Conservation (phyloP, 305 asterid genomes). For the Fraxinus xanthoxyloides region DNA sequence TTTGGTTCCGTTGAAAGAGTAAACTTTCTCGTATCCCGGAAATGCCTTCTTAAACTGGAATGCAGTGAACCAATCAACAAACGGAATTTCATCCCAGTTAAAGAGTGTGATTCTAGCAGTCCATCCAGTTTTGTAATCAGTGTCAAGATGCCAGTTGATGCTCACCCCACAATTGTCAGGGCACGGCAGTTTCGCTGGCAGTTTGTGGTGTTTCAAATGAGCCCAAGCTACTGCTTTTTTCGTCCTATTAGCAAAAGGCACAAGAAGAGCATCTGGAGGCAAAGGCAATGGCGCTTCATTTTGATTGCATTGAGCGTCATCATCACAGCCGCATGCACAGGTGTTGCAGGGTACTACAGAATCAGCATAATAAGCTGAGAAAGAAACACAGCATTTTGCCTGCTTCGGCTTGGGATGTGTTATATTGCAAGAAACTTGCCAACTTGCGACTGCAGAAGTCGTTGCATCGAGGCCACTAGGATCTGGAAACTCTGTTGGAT, state of each 20-base stretch:
- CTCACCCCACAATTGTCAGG: conserved; percentile 91
- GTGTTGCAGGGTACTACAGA: conserved; percentile 72
- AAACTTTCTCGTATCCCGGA: conserved; percentile 58
- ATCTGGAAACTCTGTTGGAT: conserved; percentile 70
- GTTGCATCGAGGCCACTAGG: conserved; percentile 51
- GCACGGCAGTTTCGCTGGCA: conserved; percentile 65
- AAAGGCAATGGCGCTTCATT: conserved; percentile 42
- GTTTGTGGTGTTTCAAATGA: conserved; percentile 28
- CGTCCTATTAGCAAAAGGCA: conserved; percentile 65
- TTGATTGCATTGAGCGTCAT: conserved; percentile 35
- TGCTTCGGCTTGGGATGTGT: conserved; percentile 56
- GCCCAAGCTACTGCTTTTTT: conserved; percentile 60
- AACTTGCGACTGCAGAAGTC: conserved; percentile 58
- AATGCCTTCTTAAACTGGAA: conserved; percentile 50
- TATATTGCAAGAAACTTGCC: conserved; percentile 76
- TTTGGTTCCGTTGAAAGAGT: conserved; percentile 75
- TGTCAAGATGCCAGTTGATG: conserved; percentile 85
- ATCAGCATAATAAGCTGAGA: conserved; percentile 73
- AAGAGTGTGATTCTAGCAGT: conserved; percentile 80
- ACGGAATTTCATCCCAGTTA: conserved; percentile 65
- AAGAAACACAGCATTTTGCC: conserved; percentile 73
- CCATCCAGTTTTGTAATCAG: conserved; percentile 76
- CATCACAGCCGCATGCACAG: conserved; percentile 81
- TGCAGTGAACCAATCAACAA: conserved; percentile 72
- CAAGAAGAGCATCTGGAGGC: conserved; percentile 70